Evolutionary conservation across 2,329 filamentous ascomycete species (phyloP), one percentile per base, ranked within the genome.

Genomic region (Beauveria sp.): DNA sequence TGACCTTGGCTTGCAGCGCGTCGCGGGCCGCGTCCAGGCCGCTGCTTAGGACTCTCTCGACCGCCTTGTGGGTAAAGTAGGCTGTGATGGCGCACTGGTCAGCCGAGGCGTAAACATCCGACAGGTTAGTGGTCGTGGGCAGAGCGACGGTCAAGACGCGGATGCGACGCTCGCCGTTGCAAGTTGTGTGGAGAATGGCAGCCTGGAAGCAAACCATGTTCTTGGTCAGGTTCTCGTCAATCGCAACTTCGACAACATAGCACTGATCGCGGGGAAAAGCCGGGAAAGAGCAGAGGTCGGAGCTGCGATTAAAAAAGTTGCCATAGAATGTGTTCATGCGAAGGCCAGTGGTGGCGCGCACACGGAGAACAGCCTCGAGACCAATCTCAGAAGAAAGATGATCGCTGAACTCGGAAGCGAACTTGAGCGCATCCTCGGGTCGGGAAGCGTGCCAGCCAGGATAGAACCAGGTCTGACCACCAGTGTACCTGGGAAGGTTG

Each of bases 251-350:
- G 22, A 99, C 93, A 48, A 97, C 94, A 71, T 97, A 97, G 65
- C 90, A 92, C 74, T 99, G 94, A 70, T 99, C 94, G 71, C 94
- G 88, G 37, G 94, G 94, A 80, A 99, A 97, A 0, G 94, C 92
- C 2, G 94, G 94, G 82, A 99, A 99, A 14, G 94, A 94, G 73
- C 94, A 97, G 37, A 99, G 85, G 77, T 99, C 94, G 18, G 92
- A 97, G 72, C 91, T 96, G 67, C 94, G 85, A 79, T 97, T 99
- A 82, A 99, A 99, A 77, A 99, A 99, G 79, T 99, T 99, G 67
- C 94, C 94, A 75, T 97, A 99, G 77, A 99, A 99, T 2, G 93
- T 92, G 77, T 88, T 96, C 90, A 97, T 97, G 59, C 94, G 87
- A 62, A 99, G 78, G 57, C 94, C 94, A 26, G 92, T 97, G 2